phyloP scores from a whole-genome alignment of 805 yeast genomes.

The Lachancea lanzarotensis region DNA sequence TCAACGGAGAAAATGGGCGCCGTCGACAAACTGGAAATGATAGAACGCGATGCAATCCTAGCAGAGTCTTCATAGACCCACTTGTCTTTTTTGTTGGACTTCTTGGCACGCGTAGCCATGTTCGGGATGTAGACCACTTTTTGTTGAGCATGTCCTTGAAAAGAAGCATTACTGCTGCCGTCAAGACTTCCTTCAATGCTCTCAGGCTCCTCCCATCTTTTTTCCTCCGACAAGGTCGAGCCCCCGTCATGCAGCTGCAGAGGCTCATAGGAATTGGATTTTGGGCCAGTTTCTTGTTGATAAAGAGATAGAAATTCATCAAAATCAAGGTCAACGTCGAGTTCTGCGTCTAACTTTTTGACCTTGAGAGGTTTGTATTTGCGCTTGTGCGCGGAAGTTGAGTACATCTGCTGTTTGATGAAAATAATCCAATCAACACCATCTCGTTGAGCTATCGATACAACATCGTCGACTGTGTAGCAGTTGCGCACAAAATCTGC shows the following conservation, averaged over 20 bases:
- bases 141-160: conserved; percentile 32
- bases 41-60: conserved; percentile 47
- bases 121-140: conserved; percentile 64
- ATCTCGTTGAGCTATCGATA: conserved; percentile 55
- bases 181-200: conserved; percentile 27
- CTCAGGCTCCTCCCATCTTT: conserved; percentile 26
- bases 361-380: conserved; percentile 73
- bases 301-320: conserved; percentile 54
- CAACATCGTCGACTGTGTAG: conserved; percentile 55
- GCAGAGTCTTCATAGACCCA: conserved; percentile 75
- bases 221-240: conserved; percentile 18
- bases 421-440: conserved; percentile 74
- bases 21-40: conserved; percentile 47
- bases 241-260: conserved; percentile 17
- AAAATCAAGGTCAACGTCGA: conserved; percentile 67
- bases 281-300: conserved; percentile 25
- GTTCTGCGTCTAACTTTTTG: conserved; percentile 50
- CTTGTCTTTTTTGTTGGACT: conserved; percentile 66
- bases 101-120: conserved; percentile 74
- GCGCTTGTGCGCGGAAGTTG: conserved; percentile 33
- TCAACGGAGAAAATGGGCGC: conserved; percentile 80
- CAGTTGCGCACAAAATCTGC: conserved; percentile 58
- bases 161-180: conserved; percentile 19
- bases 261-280: conserved; percentile 10
- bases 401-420: conserved; percentile 56